Evolutionary conservation across 139 green algal genomes (phyloP), one percentile per base, ranked within the genome.

Genomic region (Coelastrella sp.): DNA sequence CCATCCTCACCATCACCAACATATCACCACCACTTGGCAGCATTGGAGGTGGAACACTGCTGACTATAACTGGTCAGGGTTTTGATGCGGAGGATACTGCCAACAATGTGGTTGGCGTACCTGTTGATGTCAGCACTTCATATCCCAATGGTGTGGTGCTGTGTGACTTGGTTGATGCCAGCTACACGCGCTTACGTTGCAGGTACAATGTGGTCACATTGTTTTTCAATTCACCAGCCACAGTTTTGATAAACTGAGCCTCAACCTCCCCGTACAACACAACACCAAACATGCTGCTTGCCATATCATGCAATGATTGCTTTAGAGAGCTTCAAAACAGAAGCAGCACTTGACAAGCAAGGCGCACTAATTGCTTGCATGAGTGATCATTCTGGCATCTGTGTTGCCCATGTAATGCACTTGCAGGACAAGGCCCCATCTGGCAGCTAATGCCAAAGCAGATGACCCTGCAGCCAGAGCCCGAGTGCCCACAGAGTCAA

Each of bases 111-210:
- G 80, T 91, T 27, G 66, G 80, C 30, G 43, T 90, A 15, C 63
- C 40, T 5, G 86, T 90, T 40, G 81, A 81, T 4, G 57, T 79
- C n/a, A 86, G 74, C 41, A 74, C 68, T 48, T 83, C 68, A 27
- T 89, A 86, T 43, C 85, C 83, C 15, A 89, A 89, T 67, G 85
- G 85, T 48, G 40, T 86, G 1, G 19, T 86, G 3, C 53, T 71
- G 41, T 89, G 85, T 72, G 43, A 53, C 43, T 30, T 63, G 4
- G 17, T 40, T 0, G 19, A 8, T 23, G 85, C 48, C 0, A 89
- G 41, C 27, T 37, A 43, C 15, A 89, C 38, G 13, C 51, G n/a
- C 7, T 6, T 80, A 27, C 25, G 32, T 6, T 80, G 72, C 72
- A 62, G 72, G 72, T 78, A 53, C 8, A n/a, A n/a, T n/a, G n/a